A percentile compares a stretch with the other conserved stretches of the same genome.
Conservation (phyloP, 2,329 filamentous ascomycete species). For the Fusarium anthophilum region DNA sequence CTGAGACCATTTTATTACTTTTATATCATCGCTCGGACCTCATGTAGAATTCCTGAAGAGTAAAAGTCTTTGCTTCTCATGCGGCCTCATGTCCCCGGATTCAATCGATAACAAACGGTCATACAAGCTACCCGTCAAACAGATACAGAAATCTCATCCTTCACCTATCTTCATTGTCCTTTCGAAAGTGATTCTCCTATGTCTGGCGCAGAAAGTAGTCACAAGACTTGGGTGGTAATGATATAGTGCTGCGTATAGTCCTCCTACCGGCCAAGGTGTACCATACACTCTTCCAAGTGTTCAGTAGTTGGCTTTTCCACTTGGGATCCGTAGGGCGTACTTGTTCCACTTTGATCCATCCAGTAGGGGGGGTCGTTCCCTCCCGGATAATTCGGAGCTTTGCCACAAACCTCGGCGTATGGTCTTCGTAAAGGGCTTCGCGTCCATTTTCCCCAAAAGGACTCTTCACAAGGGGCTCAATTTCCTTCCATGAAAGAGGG, state of each 20-base stretch:
- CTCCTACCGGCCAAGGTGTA: background rate
- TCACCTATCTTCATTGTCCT: rapidly evolving
- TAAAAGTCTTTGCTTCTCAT: background rate
- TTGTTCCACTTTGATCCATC: background rate
- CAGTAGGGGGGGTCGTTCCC: background rate
- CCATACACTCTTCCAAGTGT: background rate
- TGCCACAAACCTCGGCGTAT: background rate
- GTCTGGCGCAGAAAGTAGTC: rapidly evolving
- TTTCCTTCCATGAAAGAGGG: background rate
- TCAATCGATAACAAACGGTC: background rate
- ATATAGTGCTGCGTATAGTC: no score
- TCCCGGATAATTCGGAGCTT: background rate
- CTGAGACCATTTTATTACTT: no score
- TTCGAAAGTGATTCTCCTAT: background rate
- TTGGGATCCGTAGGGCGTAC: rapidly evolving
- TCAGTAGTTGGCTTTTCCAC: rapidly evolving
- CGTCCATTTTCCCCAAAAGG: rapidly evolving
- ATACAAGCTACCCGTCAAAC: no score
- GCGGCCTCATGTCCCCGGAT: no score
- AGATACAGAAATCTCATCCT: no score
- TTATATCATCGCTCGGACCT: no score
- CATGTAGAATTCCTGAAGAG: no score
- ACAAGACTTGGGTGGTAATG: no score
- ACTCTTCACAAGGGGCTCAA: rapidly evolving
- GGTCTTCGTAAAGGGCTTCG: background rate